These are phyloP conservation scores for Metschnikowia reukaufii DNA, from an alignment of 805 yeast genomes.

Conservation along the genomic window DNA sequence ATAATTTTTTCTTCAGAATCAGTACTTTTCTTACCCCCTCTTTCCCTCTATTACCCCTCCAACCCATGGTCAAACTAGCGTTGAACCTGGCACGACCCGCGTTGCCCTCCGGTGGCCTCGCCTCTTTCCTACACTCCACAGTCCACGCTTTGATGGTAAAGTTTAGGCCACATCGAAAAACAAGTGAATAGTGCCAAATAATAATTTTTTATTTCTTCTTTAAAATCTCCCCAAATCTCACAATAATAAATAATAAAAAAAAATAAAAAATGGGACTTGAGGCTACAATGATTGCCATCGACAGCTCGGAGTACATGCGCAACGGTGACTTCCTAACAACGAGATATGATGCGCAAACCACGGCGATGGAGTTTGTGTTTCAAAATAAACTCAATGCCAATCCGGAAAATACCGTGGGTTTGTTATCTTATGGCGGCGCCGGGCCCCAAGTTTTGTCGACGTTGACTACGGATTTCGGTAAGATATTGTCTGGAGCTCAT, in stretches of 20 bases:
- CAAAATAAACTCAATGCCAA: constrained; percentile 82
- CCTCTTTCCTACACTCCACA: neutral
- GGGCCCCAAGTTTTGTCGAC: constrained; percentile 89
- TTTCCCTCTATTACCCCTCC: too few relatives aligned
- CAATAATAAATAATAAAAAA: neutral
- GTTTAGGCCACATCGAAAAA: too few relatives aligned
- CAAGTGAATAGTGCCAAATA: too few relatives aligned
- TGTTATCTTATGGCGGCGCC: constrained; percentile 81
- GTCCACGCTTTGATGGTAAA: too few relatives aligned
- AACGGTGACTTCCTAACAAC: constrained; percentile 92
- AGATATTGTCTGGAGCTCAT: constrained; percentile 79
- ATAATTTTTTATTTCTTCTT: neutral
- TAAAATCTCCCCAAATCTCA: neutral
- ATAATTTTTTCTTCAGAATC: too few relatives aligned
- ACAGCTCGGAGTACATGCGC: constrained; percentile 93
- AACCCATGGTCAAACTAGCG: too few relatives aligned
- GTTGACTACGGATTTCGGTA: constrained; percentile 83
- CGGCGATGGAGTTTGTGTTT: constrained; percentile 84
- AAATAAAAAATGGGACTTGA: constrained; percentile 75
- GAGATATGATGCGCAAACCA: constrained; percentile 89
- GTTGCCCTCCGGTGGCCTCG: neutral
- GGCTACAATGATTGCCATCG: constrained; percentile 93
- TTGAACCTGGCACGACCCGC: constrained; percentile 4
- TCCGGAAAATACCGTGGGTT: constrained; percentile 93
- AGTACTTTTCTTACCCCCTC: too few relatives aligned